Conservation (phyloP, 805 yeast species). For the Citeromyces matritensis region DNA sequence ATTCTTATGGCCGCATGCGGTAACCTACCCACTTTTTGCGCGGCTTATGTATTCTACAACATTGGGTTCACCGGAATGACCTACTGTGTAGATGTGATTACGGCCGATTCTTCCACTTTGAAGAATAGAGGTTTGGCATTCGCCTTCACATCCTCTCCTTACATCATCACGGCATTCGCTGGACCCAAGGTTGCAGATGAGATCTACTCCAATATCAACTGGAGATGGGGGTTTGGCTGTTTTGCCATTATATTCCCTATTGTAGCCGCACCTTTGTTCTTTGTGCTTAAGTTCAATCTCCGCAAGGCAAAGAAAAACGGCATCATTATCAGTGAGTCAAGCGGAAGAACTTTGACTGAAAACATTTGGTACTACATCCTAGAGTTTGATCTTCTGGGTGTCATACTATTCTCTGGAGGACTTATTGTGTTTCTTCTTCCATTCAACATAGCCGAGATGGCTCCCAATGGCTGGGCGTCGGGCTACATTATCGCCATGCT, state of each 20-base stretch:
- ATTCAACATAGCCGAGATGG: constrained; percentile 16
- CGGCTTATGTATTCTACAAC: constrained; percentile 15
- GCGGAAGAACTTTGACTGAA: constrained; percentile 8
- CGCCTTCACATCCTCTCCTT: constrained; percentile 9
- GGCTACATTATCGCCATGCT: constrained; percentile 28
- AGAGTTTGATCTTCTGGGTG: constrained; percentile 21
- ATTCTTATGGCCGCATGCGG: constrained; percentile 13
- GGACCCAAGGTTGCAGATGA: constrained; percentile 16
- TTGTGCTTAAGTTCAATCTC: constrained; percentile 12
- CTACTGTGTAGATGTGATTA: constrained; percentile 12
- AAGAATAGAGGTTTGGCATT: constrained; percentile 13
- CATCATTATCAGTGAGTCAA: constrained; percentile 3
- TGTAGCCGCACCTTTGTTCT: constrained; percentile 12
- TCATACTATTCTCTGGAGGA: constrained; percentile 16
- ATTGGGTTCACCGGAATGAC: constrained; percentile 13
- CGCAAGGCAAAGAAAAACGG: constrained; percentile 14
- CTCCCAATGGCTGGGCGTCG: constrained; percentile 16
- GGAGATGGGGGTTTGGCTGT: constrained; percentile 42
- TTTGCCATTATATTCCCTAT: constrained; percentile 30
- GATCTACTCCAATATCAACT: constrained; percentile 24
- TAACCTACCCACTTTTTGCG: constrained; percentile 12
- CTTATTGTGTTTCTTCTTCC: constrained; percentile 20
- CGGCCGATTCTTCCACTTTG: constrained; percentile 14
- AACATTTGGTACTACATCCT: constrained; percentile 10
- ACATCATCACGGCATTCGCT: constrained; percentile 16